Evolutionary conservation across 139 green algal species (phyloP).

Genomic region (Edaphochlamys debaryana): DNA sequence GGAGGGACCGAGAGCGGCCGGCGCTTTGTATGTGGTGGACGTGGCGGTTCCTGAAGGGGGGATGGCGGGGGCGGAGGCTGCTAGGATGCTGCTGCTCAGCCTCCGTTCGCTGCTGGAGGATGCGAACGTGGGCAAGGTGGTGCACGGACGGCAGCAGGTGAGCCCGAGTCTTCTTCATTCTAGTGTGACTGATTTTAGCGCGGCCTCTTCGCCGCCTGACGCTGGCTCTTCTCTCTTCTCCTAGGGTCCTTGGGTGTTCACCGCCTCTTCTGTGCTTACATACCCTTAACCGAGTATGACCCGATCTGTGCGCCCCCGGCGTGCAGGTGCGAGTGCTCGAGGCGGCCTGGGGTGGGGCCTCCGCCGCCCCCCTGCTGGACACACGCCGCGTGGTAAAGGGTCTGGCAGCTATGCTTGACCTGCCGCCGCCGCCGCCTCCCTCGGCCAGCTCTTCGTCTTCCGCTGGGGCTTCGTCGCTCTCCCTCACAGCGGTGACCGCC

Average conservation of each 20-base stretch:
- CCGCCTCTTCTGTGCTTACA: too few species aligned
- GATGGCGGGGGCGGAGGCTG: not conserved
- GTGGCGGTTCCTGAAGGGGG: not conserved
- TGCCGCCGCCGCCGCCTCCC: not conserved
- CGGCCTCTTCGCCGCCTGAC: too few species aligned
- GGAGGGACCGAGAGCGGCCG: too few species aligned
- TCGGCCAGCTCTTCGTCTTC: too few species aligned
- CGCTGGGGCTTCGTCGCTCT: too few species aligned
- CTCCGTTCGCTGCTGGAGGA: not conserved
- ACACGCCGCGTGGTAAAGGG: not conserved
- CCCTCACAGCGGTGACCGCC: too few species aligned
- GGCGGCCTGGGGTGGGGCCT: too few species aligned
- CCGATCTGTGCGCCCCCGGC: too few species aligned
- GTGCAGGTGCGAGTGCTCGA: too few species aligned
- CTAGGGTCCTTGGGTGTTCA: too few species aligned
- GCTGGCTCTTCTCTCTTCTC: too few species aligned
- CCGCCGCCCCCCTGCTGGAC: not conserved
- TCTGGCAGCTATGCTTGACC: not conserved
- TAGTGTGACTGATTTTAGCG: not conserved
- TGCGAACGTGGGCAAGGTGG: slow-evolving; percentile 12
- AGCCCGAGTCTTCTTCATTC: not conserved
- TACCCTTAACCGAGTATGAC: too few species aligned
- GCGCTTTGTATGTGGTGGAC: slow-evolving; percentile 11
- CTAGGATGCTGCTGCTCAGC: not conserved
- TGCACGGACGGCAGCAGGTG: not conserved